A percentile compares a stretch with the other conserved stretches of the same genome.
These are phyloP conservation scores for Pythium insidiosum DNA, from an alignment of 352 stramenopile species.

Conservation along the genomic window DNA sequence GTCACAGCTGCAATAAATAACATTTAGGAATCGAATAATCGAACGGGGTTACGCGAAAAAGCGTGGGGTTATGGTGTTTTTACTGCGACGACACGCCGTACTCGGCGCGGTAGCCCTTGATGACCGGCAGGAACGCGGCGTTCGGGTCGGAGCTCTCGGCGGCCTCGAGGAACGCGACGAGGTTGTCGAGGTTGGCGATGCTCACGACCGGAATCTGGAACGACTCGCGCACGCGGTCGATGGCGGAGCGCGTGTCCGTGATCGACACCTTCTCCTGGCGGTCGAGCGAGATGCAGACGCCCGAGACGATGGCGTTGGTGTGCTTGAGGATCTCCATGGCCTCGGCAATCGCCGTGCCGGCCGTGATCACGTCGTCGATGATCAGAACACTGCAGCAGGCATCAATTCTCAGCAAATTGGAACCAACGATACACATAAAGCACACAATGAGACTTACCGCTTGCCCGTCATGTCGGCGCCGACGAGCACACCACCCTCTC, in stretches of 20 bases:
- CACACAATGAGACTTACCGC: conserved; percentile 35
- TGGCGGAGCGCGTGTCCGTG: conserved; percentile 89
- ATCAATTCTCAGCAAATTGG: conserved; percentile 1
- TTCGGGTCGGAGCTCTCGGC: conserved; percentile 37
- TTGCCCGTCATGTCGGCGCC: conserved; percentile 93
- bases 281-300: conserved; percentile 97
- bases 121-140: conserved; percentile 53
- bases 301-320: conserved; percentile 90
- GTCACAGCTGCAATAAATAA: no score
- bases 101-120: conserved; percentile 68
- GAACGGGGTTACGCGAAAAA: no score
- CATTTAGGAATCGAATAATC: no score
- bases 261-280: conserved; percentile 95
- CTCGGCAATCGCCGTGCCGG: conserved; percentile 97
- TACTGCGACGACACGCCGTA: conserved; percentile 37
- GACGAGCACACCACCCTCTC: conserved; percentile 95
- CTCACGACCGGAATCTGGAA: conserved; percentile 91
- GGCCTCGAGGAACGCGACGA: conserved; percentile 87
- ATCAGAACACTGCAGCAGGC: conserved; percentile 86
- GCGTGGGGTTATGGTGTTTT: no score
- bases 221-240: conserved; percentile 89
- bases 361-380: conserved; percentile 99
- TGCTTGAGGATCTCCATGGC: conserved; percentile 87
- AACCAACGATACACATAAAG: background rate
- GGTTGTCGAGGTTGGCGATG: conserved; percentile 91